A percentile compares a stretch with the other conserved stretches of the same genome.
These are phyloP conservation scores for Barnettozyma sp. DNA, from an alignment of 805 yeast species.

Conservation along the genomic window DNA sequence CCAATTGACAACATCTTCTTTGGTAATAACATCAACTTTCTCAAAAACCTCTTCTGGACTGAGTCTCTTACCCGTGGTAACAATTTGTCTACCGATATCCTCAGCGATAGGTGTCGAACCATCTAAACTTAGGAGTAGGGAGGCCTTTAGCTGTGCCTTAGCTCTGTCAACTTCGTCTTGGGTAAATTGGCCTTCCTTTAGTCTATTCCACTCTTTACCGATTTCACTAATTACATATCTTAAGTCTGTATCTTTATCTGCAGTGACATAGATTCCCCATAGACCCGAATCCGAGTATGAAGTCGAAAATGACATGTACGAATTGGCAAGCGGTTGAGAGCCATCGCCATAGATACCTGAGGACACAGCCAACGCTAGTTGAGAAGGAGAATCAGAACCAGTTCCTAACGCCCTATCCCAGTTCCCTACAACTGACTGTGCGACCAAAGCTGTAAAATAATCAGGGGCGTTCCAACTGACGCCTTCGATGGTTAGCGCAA, in stretches of 20 bases:
- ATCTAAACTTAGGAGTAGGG: slow-evolving; percentile 80
- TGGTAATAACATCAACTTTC: slow-evolving; percentile 70
- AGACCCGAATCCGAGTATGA: slow-evolving; percentile 96
- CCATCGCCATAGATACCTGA: slow-evolving; percentile 48
- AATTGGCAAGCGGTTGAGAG: slow-evolving; percentile 71
- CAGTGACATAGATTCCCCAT: slow-evolving; percentile 94
- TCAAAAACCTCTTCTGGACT: slow-evolving; percentile 42
- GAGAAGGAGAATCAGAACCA: slow-evolving; percentile 80
- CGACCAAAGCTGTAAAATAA: slow-evolving; percentile 89
- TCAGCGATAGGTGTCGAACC: slow-evolving; percentile 96
- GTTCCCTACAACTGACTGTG: slow-evolving; percentile 94
- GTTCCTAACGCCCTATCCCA: slow-evolving; percentile 94
- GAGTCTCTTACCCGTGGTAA: slow-evolving; percentile 72
- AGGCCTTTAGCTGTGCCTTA: slow-evolving; percentile 90
- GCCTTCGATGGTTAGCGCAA: slow-evolving; percentile 95
- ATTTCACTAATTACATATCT: slow-evolving; percentile 67
- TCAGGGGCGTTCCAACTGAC: slow-evolving; percentile 96
- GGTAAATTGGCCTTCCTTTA: slow-evolving; percentile 68
- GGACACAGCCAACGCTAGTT: slow-evolving; percentile 61
- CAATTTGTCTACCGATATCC: slow-evolving; percentile 95
- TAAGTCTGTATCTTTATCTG: slow-evolving; percentile 56
- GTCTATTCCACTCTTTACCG: slow-evolving; percentile 81
- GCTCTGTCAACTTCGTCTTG: slow-evolving; percentile 90
- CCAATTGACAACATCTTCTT: slow-evolving; percentile 78
- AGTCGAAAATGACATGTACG: slow-evolving; percentile 94